Base-by-base conservation (phyloP, 2,329 filamentous ascomycete genomes). In the Cryphonectria carpinicola region DNA sequence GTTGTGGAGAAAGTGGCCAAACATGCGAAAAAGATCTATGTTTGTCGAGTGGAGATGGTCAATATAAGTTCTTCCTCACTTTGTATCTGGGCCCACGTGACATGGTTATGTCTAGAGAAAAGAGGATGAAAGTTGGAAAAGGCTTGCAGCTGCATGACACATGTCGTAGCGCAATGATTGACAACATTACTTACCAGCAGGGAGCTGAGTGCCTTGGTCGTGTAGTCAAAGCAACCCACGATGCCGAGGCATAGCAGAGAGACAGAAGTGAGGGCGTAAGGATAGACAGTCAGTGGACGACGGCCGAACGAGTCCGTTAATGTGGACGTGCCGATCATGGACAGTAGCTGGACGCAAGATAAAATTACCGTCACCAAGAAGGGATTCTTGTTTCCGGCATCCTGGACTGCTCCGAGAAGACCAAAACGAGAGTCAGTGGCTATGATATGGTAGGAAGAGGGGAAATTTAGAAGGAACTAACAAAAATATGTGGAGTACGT, bases 1-100 rank as follows among this genome's bases (percentile, higher is more conserved):
- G 80, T 83, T 4, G 81, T 83, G 2, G 80, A 80, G 60, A 82
- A 81, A 0, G 81, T 83, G 0, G 81, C 81, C 35, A 82, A 70
- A 54, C 80, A 82, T 25, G 81, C 80, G 70, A 82, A 82, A 75
- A 83, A 83, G 8, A 82, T 78, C 81, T 82, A 32, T 4, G 41
- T 52, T 52, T 25, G 4, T 52, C 5, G 37, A 63, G 70, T 28
- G 70, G 10, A 56, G 11, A 56, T 39, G 4, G 58, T 61, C 17
- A 61, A 17, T 17, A 28, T 13, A 28, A 11, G 52, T 3, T 54
- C 8, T 14, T 7, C 5, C 19, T 49, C 4, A 13, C n/a, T 11
- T 54, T 54, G 28, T 54, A 10, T 6, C n/a, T 52, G 46, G 7
- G 10, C 4, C 25, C 25, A 17, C n/a, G 28, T 8, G 19, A 39